Evolutionary conservation across 768 basidiomycete species (phyloP).

Genomic region (Tricholoma bakamatsutake): DNA sequence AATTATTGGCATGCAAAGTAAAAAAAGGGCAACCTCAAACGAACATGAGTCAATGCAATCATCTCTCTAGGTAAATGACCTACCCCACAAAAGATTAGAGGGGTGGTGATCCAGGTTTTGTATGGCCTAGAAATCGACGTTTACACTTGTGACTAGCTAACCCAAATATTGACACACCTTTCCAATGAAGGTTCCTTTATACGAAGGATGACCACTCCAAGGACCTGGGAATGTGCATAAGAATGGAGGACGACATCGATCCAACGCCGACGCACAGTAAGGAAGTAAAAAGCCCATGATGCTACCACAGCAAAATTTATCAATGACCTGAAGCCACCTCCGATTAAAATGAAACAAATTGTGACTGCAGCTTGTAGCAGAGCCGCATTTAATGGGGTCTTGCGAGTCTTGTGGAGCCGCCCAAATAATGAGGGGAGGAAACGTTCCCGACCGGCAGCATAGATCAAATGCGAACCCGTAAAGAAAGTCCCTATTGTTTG

Average conservation of each 20-base stretch:
- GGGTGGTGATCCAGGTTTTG: conserved; percentile 87
- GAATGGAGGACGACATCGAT: not conserved
- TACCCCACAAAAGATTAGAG: conserved; percentile 84
- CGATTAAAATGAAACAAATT: conserved; percentile 72
- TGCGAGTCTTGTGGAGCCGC: conserved; percentile 61
- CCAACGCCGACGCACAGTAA: conserved; percentile 50
- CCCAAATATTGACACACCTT: conserved; percentile 32
- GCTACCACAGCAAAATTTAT: conserved; percentile 89
- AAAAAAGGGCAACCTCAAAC: conserved; percentile 74
- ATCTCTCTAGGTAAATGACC: conserved; percentile 20
- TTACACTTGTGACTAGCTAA: not conserved
- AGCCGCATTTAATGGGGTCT: conserved; percentile 87
- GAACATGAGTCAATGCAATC: conserved; percentile 1
- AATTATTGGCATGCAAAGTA: conserved; percentile 90
- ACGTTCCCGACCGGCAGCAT: conserved; percentile 81
- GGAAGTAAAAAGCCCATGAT: conserved; percentile 83
- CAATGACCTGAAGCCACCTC: conserved; percentile 83
- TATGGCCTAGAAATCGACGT: conserved; percentile 61
- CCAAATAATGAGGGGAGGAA: conserved; percentile 86
- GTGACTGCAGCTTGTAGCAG: conserved; percentile 73
- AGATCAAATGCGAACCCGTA: conserved; percentile 80
- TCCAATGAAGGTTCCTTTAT: conserved; percentile 88
- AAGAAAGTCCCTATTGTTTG: conserved; percentile 52
- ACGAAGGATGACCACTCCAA: conserved; percentile 83
- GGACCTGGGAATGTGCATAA: conserved; percentile 43